Evolutionary conservation across 176 grass and related monocot genomes (phyloP).

Genomic region (Lolium multiflorum): DNA sequence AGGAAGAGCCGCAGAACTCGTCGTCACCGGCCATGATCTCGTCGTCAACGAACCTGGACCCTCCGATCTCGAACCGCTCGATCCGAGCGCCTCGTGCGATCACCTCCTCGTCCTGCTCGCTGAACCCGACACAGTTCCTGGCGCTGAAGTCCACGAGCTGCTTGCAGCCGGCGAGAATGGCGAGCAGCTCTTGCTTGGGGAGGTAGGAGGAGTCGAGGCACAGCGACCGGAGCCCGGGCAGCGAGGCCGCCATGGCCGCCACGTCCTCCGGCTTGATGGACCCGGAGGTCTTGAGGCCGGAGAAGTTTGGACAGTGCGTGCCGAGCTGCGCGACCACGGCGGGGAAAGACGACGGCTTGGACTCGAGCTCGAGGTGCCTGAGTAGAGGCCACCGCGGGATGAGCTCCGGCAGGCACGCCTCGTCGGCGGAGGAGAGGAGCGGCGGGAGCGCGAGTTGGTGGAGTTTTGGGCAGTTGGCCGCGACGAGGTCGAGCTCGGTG

Average conservation of each 20-base stretch:
- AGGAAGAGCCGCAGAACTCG: constrained; percentile 33
- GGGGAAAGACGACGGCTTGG: constrained; percentile 65
- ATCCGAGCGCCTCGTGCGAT: neutral
- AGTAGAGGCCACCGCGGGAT: constrained; percentile 62
- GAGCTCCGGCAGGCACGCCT: constrained; percentile 57
- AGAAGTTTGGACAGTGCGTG: constrained; percentile 43
- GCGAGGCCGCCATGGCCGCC: constrained; percentile 20
- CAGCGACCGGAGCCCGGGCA: constrained; percentile 45
- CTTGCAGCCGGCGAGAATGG: constrained; percentile 56
- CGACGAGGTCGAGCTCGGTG: constrained; percentile 42
- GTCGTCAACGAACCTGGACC: constrained; percentile 54
- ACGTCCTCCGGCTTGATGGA: constrained; percentile 70
- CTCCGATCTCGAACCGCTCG: constrained; percentile 42
- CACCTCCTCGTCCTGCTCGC: neutral
- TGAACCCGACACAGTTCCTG: constrained; percentile 68
- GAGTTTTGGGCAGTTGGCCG: constrained; percentile 44
- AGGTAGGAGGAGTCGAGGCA: constrained; percentile 65
- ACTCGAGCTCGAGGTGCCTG: constrained; percentile 60
- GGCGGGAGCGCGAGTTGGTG: constrained; percentile 51
- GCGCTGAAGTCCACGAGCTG: constrained; percentile 52
- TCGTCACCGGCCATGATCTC: neutral
- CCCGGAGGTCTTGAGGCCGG: constrained; percentile 48
- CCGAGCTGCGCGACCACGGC: constrained; percentile 46
- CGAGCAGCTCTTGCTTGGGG: constrained; percentile 48
- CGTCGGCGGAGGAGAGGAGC: constrained; percentile 42